Conservation (phyloP, 2,329 filamentous ascomycete species). For the Beauveria sp. region DNA sequence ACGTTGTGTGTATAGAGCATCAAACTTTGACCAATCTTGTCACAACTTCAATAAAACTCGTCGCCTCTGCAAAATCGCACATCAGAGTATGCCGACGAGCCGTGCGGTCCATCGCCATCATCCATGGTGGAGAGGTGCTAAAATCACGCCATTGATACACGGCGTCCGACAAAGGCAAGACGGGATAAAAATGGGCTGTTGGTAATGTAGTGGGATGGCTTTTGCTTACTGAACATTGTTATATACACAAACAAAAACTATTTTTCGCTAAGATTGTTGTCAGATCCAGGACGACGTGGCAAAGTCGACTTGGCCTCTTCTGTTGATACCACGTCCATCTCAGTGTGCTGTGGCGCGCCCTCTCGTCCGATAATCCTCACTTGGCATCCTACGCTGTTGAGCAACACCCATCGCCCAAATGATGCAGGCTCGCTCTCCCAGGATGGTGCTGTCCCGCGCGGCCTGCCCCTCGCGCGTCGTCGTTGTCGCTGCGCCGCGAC, state of each 20-base stretch:
- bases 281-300: background rate
- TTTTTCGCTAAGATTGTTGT: background rate
- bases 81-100: background rate
- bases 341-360: background rate
- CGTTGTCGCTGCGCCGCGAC: background rate
- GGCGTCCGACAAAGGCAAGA: background rate
- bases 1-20: too few species aligned
- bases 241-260: too few species aligned
- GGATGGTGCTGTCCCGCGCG: background rate
- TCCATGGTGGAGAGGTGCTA: conserved; percentile 2
- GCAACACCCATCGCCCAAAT: background rate
- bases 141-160: conserved; percentile 8
- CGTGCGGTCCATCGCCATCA: conserved; percentile 2
- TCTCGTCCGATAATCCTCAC: background rate
- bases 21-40: too few species aligned
- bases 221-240: too few species aligned
- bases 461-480: background rate
- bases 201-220: background rate
- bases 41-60: too few species aligned
- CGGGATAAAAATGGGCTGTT: conserved; percentile 2
- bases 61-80: too few species aligned
- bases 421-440: background rate
- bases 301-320: too few species aligned
- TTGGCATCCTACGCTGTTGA: background rate
- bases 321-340: background rate